Conservation (phyloP, 139 green algal genomes). For the Coelastrella sp. region DNA sequence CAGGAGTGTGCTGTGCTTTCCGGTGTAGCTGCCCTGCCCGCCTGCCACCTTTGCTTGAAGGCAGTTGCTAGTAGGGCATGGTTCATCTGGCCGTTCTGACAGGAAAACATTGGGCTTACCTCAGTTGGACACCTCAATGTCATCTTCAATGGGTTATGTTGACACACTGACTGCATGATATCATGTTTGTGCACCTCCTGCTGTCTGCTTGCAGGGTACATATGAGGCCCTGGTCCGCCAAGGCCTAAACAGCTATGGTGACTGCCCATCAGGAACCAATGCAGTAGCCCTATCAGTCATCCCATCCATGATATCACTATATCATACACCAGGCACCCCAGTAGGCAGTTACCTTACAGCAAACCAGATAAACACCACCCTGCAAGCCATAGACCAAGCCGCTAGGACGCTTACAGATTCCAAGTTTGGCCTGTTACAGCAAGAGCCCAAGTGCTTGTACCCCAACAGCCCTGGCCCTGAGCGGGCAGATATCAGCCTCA, state of each 20-base stretch:
- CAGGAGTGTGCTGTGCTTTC: neutral
- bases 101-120: too few relatives aligned
- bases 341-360: constrained; percentile 25
- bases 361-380: neutral
- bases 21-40: too few relatives aligned
- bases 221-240: constrained; percentile 22
- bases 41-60: too few relatives aligned
- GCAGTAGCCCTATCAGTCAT: constrained; percentile 8
- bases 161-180: neutral
- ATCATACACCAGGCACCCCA: neutral
- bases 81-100: too few relatives aligned
- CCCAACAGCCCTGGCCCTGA: neutral
- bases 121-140: too few relatives aligned
- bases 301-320: neutral
- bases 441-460: neutral
- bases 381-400: neutral
- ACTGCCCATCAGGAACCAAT: neutral
- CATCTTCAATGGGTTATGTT: too few relatives aligned
- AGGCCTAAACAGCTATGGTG: neutral
- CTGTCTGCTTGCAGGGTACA: neutral
- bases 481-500: constrained; percentile 54
- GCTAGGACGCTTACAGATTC: constrained; percentile 9
- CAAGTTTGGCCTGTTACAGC: constrained; percentile 44
- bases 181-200: neutral
- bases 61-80: too few relatives aligned